Percentiles rank a stretch among this genome's conserved stretches.
Conservation (phyloP, 148 eudicot species). For the Heliosperma pusillum region DNA sequence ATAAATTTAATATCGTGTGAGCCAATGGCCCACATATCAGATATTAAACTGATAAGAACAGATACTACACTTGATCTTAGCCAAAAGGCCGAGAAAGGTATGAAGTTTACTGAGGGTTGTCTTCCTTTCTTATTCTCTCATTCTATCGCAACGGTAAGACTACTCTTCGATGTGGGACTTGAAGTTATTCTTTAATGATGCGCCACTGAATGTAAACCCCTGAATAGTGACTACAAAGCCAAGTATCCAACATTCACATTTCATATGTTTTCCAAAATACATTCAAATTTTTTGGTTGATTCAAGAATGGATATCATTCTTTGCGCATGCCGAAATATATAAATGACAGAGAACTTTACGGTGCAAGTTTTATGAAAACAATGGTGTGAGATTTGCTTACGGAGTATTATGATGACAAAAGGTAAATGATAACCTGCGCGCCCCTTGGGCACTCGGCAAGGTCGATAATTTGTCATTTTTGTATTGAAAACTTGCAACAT, state of each 20-base stretch:
- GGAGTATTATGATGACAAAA: too few relatives aligned
- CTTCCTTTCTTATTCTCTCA: neutral
- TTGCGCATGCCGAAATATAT: neutral
- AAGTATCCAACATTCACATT: neutral
- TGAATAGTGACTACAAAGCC: neutral
- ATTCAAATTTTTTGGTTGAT: neutral
- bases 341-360: neutral
- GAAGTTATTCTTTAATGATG: neutral
- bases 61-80: constrained; percentile 90
- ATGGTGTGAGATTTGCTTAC: too few relatives aligned
- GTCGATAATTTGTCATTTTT: too few relatives aligned
- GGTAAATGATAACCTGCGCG: too few relatives aligned
- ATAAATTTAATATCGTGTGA: constrained; percentile 50
- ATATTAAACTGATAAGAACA: constrained; percentile 85
- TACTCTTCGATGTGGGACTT: neutral
- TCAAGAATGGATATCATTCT: neutral
- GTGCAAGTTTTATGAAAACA: neutral
- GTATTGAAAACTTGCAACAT: too few relatives aligned
- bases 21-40: constrained; percentile 51
- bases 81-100: constrained; percentile 56
- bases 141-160: neutral
- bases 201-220: neutral
- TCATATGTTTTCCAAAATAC: neutral
- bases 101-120: neutral
- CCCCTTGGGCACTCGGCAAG: too few relatives aligned